Evolutionary conservation across 148 eudicot species (phyloP).

Genomic region (Rhododendron griersonianum): DNA sequence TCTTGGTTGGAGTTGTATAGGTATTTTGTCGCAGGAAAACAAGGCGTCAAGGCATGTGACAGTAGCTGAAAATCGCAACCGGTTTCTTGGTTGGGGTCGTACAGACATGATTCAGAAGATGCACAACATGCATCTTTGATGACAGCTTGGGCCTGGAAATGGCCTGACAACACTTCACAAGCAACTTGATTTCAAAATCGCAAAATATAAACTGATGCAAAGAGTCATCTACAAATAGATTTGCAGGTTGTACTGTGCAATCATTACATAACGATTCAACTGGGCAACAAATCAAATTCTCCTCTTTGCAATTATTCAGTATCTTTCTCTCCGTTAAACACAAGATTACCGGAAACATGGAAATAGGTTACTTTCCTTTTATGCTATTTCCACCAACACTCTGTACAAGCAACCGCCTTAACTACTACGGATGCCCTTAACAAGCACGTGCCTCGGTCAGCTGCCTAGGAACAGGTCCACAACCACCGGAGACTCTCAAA

Average conservation of each 20-base stretch:
- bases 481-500: conserved; percentile 36
- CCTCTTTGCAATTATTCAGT: conserved; percentile 7
- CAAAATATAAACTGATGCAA: conserved; percentile 2
- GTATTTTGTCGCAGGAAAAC: too few relatives aligned
- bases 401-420: background rate
- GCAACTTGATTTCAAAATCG: background rate
- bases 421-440: conserved; percentile 5
- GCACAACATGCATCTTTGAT: background rate
- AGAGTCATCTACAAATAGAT: background rate
- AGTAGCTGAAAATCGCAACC: too few relatives aligned
- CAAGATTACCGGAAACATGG: conserved; percentile 12
- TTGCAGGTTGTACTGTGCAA: background rate
- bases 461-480: conserved; percentile 14
- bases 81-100: too few relatives aligned
- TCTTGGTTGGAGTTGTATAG: too few relatives aligned
- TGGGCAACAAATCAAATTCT: background rate
- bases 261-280: background rate
- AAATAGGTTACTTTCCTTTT: background rate
- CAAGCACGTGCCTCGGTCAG: conserved; percentile 50
- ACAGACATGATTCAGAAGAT: background rate
- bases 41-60: too few relatives aligned
- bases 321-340: conserved; percentile 13
- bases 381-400: conserved; percentile 7
- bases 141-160: background rate
- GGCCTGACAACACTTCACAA: background rate